A percentile compares a stretch with the other conserved stretches of the same genome.
phyloP scores from a whole-genome alignment of 2,329 filamentous ascomycete genomes.

The Sclerotinia trifoliorum region DNA sequence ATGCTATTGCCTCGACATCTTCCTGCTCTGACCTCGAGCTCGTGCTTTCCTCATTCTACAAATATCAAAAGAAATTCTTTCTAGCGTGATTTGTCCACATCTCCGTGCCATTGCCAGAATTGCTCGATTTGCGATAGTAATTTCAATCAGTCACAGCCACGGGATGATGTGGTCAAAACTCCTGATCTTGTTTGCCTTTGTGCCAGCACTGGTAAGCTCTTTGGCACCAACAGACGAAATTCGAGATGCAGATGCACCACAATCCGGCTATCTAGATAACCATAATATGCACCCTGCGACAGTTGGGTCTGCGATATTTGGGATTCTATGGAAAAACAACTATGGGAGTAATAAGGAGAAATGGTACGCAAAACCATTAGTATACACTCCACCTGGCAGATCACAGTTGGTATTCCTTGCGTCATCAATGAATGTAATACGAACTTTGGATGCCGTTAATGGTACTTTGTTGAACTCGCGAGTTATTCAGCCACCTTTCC shows the following conservation, averaged over 20 bases:
- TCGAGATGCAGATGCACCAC: constrained; percentile 39
- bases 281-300: constrained; percentile 63
- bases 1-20: not conserved
- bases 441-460: constrained; percentile 55
- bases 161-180: not conserved
- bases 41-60: not conserved
- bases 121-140: not conserved
- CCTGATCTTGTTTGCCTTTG: constrained; percentile 7
- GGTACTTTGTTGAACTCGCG: constrained; percentile 49
- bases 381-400: constrained; percentile 51
- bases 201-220: constrained; percentile 25
- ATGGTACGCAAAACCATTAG: constrained; percentile 52
- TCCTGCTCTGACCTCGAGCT: not conserved
- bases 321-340: constrained; percentile 45
- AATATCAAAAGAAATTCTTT: not conserved
- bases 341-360: constrained; percentile 53
- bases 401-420: constrained; percentile 56
- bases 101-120: not conserved
- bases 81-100: not conserved
- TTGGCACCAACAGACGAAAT: constrained; percentile 30
- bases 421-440: constrained; percentile 57
- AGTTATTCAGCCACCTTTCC: constrained; percentile 50
- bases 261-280: constrained; percentile 46
- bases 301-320: constrained; percentile 55
- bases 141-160: not conserved